These are phyloP conservation scores for Sphagnum fallax DNA, from an alignment of 228 moss, liverwort and hornwort genomes.

Conservation along the genomic window DNA sequence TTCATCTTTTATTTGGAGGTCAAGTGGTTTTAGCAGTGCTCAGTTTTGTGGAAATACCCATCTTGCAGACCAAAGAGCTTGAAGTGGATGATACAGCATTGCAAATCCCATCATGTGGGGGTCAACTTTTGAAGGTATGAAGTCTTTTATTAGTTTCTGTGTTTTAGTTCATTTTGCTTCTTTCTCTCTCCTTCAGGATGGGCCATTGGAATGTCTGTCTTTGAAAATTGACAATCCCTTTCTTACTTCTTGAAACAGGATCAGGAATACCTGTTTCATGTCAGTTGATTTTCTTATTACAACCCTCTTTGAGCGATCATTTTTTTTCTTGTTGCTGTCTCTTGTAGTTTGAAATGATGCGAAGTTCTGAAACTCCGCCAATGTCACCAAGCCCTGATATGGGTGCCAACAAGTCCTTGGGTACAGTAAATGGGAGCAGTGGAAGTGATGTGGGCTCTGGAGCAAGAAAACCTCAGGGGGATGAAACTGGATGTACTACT, in stretches of 20 bases:
- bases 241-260: background rate
- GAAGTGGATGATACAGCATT: slow-evolving; percentile 33
- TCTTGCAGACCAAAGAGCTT: slow-evolving; percentile 29
- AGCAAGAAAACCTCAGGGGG: slow-evolving; percentile 29
- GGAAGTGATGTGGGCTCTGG: slow-evolving; percentile 54
- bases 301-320: background rate
- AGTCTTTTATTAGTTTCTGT: background rate
- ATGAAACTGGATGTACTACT: slow-evolving; percentile 25
- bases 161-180: background rate
- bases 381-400: slow-evolving; percentile 33
- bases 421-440: slow-evolving; percentile 58
- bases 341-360: slow-evolving; percentile 39
- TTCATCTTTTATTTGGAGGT: no score
- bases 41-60: no score
- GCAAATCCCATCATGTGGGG: slow-evolving; percentile 34
- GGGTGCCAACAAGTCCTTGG: slow-evolving; percentile 51
- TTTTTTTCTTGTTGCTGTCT: background rate
- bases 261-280: background rate
- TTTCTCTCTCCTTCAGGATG: no score
- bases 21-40: no score
- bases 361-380: slow-evolving; percentile 26
- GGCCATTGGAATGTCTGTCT: no score
- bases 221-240: background rate
- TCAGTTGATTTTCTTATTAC: background rate
- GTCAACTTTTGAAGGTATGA: slow-evolving; percentile 22